Evolutionary conservation across 257 asterid species (phyloP).

Genomic region (Ligustrum vulgare): DNA sequence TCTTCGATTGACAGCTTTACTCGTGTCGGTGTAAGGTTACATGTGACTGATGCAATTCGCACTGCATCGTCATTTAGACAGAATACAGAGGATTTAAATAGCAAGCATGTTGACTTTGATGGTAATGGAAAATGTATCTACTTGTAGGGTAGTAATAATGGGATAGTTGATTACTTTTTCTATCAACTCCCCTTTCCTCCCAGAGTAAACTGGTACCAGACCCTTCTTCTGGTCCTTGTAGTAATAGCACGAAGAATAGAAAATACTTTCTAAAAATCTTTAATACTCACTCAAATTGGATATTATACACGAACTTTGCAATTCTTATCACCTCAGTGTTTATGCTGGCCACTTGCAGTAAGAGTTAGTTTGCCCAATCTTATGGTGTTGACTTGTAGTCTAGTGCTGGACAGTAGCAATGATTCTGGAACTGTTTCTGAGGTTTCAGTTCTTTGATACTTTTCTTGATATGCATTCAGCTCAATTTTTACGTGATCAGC

Average conservation of each 20-base stretch:
- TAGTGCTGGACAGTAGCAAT: neutral
- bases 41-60: neutral
- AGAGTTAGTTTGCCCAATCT: neutral
- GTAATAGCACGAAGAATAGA: neutral
- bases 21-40: neutral
- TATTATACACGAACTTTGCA: neutral
- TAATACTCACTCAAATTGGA: neutral
- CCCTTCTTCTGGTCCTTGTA: constrained; percentile 2
- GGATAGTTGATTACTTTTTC: neutral
- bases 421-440: neutral
- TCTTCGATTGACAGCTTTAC: neutral
- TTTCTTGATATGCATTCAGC: constrained; percentile 3
- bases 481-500: neutral
- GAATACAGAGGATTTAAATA: neutral
- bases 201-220: neutral
- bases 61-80: neutral
- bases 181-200: neutral
- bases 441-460: neutral
- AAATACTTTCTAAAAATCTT: neutral
- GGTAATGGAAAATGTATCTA: neutral
- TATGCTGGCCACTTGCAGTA: neutral
- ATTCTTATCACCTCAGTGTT: neutral
- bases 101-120: constrained; percentile 5
- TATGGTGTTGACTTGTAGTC: neutral
- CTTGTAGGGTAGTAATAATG: neutral